These are phyloP conservation scores for Scenedesmus sp. DNA, from an alignment of 163 green algal species.

Conservation along the genomic window DNA sequence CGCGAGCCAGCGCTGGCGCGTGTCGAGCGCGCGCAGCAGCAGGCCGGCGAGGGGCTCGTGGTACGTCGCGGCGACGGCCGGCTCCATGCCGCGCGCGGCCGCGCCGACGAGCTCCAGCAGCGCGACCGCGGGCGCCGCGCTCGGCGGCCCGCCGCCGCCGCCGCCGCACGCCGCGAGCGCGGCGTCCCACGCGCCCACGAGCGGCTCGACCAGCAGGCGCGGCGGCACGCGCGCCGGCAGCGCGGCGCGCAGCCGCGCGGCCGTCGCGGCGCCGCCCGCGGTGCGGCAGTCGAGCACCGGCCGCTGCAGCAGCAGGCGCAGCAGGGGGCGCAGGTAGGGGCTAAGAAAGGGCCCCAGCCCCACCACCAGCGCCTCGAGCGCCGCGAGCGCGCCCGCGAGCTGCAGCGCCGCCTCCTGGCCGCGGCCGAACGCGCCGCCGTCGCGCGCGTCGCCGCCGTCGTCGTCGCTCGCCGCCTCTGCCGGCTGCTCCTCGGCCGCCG, in stretches of 20 bases:
- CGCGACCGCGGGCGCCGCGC: conserved; percentile 35
- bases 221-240: conserved; percentile 64
- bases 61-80: conserved; percentile 59
- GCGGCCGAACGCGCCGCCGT: conserved; percentile 16
- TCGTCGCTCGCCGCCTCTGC: not conserved
- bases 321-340: conserved; percentile 70
- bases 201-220: conserved; percentile 73
- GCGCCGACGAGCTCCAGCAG: conserved; percentile 67
- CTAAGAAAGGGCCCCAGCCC: conserved; percentile 73
- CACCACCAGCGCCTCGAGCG: conserved; percentile 67
- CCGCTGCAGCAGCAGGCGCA: conserved; percentile 70
- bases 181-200: conserved; percentile 54
- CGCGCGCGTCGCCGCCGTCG: not conserved
- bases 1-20: conserved; percentile 64
- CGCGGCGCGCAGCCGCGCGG: conserved; percentile 25
- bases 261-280: conserved; percentile 1
- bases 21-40: conserved; percentile 78
- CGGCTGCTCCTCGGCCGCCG: conserved; percentile 2
- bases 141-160: not conserved
- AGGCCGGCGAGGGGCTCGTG: conserved; percentile 75
- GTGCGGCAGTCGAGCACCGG: conserved; percentile 46
- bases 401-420: conserved; percentile 63
- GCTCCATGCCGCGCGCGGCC: conserved; percentile 65
- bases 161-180: conserved; percentile 23
- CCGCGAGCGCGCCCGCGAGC: conserved; percentile 65